Percentiles rank a stretch among this genome's conserved stretches.
phyloP scores from a whole-genome alignment of 2,329 filamentous ascomycete genomes.

The Neodidymelliopsis sp. region DNA sequence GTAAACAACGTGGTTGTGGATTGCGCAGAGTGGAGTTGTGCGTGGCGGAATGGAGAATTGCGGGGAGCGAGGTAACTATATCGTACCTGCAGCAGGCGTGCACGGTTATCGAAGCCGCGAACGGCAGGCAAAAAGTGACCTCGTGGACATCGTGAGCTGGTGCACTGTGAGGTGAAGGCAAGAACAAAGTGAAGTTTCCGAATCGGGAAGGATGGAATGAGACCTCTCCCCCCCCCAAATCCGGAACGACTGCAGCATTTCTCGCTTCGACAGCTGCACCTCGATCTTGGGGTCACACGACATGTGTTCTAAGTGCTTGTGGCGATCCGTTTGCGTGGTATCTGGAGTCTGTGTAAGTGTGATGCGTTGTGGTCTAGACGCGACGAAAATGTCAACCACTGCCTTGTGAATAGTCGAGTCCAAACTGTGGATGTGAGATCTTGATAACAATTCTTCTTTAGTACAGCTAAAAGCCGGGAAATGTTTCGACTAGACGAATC shows the following conservation, averaged over 20 bases:
- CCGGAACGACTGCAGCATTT: slow-evolving; percentile 7
- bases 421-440: too few relatives aligned
- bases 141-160: slow-evolving; percentile 6
- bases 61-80: slow-evolving; percentile 3
- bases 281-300: slow-evolving; percentile 5
- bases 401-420: too few relatives aligned
- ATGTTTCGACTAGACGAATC: too few relatives aligned
- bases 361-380: neutral
- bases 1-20: neutral
- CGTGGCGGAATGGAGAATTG: slow-evolving; percentile 7
- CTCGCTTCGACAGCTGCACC: neutral
- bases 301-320: neutral
- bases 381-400: neutral
- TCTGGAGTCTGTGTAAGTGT: slow-evolving; percentile 4
- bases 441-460: too few relatives aligned
- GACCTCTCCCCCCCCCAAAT: slow-evolving; percentile 12
- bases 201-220: slow-evolving; percentile 10
- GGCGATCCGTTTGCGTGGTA: slow-evolving; percentile 11
- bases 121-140: neutral
- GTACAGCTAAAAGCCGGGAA: too few relatives aligned
- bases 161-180: neutral
- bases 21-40: slow-evolving; percentile 2
- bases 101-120: slow-evolving; percentile 1
- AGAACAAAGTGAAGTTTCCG: slow-evolving; percentile 10
- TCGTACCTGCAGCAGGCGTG: slow-evolving; percentile 2